phyloP scores from a whole-genome alignment of 106 monocot genomes.

The Agapanthus africanus region DNA sequence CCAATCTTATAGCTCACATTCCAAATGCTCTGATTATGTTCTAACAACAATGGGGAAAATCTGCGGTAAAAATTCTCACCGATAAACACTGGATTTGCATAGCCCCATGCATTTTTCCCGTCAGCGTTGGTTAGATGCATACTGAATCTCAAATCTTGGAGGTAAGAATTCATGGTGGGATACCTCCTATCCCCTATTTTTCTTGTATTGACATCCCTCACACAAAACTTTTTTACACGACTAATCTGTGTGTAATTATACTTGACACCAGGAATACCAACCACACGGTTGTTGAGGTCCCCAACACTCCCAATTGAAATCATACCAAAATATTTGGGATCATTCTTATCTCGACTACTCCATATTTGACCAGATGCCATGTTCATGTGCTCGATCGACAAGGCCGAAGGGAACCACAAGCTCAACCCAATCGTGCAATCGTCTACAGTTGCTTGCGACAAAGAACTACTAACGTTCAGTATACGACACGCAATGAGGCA shows the following conservation, averaged over 20 bases:
- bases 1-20: constrained; percentile 45
- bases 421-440: constrained; percentile 47
- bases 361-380: constrained; percentile 28
- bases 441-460: constrained; percentile 6
- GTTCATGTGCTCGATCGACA: constrained; percentile 33
- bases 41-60: neutral
- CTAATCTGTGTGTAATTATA: constrained; percentile 38
- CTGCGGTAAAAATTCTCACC: neutral
- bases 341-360: constrained; percentile 19
- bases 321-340: constrained; percentile 16
- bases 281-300: neutral
- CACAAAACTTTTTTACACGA: constrained; percentile 12
- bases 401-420: constrained; percentile 34
- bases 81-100: constrained; percentile 13
- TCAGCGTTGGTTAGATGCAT: constrained; percentile 5
- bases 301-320: constrained; percentile 5
- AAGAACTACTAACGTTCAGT: constrained; percentile 6
- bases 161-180: constrained; percentile 12
- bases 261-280: constrained; percentile 24
- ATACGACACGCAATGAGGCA: constrained; percentile 34
- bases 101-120: constrained; percentile 11
- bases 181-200: constrained; percentile 11
- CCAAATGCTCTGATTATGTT: constrained; percentile 14
- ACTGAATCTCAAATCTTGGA: constrained; percentile 22
- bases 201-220: too few relatives aligned